Base-by-base conservation (phyloP, 768 basidiomycete species). In the Trametes coccinea region DNA sequence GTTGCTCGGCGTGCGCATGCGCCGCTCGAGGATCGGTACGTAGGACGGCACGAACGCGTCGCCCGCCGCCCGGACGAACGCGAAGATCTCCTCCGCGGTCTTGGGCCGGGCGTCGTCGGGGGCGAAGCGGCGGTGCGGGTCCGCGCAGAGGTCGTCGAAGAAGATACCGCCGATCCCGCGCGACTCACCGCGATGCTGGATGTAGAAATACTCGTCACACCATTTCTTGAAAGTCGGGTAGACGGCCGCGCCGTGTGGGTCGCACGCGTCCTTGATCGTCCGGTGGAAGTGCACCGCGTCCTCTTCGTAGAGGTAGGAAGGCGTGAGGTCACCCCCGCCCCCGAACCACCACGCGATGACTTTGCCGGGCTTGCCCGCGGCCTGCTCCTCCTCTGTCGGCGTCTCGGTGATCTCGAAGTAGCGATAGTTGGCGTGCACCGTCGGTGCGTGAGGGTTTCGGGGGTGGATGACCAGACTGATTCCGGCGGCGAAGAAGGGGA, bases 331-430 rank as follows among this genome's bases (percentile, higher is more conserved):
- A 6, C 86, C 88, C 6, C 96, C 96, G 37, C 97, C 97, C 17
- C 97, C 96, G 71, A 98, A 99, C 97, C 96, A 99, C 95, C 95
- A 98, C 30, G 94, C 88, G 44, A 95, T 76, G 17, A 92, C 75
- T 65, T 83, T 81, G 7, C 82, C 80, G 29, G 76, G 70, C 31
- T 65, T 66, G 34, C 69, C 74, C 34, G 69, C 60, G 30, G 65
- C 64, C 41, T 48, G 30, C 30, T 60, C 66, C 49, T 55, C 56
- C 53, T 70, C 71, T 3, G 65, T 64, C 1, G 67, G 67, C 45
- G 78, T 76, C 64, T 89, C 84, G 2, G 87, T 88, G 65, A 97
- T 85, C 75, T 98, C 96, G 71, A 99, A 99, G 75, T 98, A 98
- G 56, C 97, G 92, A 69, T 95, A 97, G 74, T 99, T 99, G 60